A percentile compares a stretch with the other conserved stretches of the same genome.
phyloP scores from a whole-genome alignment of 306 rosid species.

The Pyrus pyrifolia region DNA sequence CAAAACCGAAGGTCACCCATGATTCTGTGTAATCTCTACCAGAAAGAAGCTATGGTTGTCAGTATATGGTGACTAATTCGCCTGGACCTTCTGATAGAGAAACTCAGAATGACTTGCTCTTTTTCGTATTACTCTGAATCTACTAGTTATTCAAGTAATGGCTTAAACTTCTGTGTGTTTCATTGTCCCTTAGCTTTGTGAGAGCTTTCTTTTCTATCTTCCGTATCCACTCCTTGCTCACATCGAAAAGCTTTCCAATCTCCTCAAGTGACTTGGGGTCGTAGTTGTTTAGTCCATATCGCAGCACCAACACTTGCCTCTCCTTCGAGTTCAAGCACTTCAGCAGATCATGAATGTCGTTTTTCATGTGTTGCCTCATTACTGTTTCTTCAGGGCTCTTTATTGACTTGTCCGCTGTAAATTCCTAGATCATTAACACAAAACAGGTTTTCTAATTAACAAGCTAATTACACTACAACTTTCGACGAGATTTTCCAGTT shows the following conservation, averaged over 20 bases:
- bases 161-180: conserved; percentile 31
- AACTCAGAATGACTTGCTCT: not conserved
- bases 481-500: not conserved
- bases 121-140: conserved; percentile 10
- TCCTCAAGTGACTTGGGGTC: conserved; percentile 70
- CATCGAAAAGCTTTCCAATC: conserved; percentile 52
- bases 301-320: conserved; percentile 57
- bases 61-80: not conserved
- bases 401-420: conserved; percentile 40
- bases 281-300: conserved; percentile 61
- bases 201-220: conserved; percentile 69
- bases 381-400: conserved; percentile 63
- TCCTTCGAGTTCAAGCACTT: conserved; percentile 59
- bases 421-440: conserved; percentile 40
- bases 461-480: not conserved
- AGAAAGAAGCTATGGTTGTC: not conserved
- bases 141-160: conserved; percentile 46
- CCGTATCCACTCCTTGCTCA: conserved; percentile 71
- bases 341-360: conserved; percentile 45
- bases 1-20: not conserved
- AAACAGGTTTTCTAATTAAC: conserved; percentile 5
- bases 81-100: not conserved
- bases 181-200: conserved; percentile 43
- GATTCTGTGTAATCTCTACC: not conserved
- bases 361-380: conserved; percentile 54